These are phyloP conservation scores for Candida ipomoeae DNA, from an alignment of 805 yeast genomes.

Conservation along the genomic window DNA sequence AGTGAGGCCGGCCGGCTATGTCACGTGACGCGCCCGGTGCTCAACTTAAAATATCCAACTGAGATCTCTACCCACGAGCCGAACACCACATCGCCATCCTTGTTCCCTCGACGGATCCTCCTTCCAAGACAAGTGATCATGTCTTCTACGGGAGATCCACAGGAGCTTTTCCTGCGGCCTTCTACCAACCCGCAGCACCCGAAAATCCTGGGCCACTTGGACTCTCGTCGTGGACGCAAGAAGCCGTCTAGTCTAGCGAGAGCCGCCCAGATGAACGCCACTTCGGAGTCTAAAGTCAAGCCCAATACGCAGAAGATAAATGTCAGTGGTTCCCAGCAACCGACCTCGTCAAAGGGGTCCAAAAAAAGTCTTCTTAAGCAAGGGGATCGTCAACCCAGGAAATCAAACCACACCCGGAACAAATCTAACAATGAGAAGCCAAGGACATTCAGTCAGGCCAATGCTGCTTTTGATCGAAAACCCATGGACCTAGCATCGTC, in stretches of 20 bases:
- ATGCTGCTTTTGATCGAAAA: too few species aligned
- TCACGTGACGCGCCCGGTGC: background rate
- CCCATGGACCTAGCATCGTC: background rate
- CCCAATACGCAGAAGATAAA: background rate
- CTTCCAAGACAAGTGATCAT: background rate
- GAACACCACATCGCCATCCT: background rate
- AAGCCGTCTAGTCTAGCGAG: conserved; percentile 1
- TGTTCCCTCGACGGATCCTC: background rate
- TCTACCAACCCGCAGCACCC: background rate
- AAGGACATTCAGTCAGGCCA: background rate
- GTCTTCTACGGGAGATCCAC: conserved; percentile 1
- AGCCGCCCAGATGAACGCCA: background rate
- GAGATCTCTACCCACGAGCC: background rate
- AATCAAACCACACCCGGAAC: background rate
- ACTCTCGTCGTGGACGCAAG: conserved; percentile 4
- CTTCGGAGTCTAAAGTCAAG: background rate
- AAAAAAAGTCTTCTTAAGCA: background rate
- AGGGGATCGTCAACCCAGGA: background rate
- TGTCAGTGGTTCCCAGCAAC: background rate
- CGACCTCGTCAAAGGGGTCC: background rate
- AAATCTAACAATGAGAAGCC: background rate
- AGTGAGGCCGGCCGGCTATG: background rate
- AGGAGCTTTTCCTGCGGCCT: background rate
- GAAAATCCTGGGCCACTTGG: background rate
- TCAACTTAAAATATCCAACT: background rate